Evolutionary conservation across 768 basidiomycete genomes (phyloP).

Genomic region (Kwoniella botswanensis): DNA sequence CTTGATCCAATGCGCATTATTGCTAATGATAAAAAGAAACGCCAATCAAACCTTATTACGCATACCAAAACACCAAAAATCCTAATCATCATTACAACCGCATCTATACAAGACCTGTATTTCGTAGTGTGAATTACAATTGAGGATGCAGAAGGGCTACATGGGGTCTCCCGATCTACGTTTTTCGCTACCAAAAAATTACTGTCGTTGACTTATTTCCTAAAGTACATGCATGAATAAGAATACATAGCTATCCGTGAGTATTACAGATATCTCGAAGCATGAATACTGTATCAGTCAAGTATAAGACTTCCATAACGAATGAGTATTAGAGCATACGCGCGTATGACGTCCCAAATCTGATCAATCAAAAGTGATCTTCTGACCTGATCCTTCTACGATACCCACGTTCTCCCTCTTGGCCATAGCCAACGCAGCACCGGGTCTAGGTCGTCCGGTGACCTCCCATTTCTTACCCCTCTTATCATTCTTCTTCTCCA

Average conservation of each 20-base stretch:
- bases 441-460: slow-evolving; percentile 58
- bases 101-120: too few relatives aligned
- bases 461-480: slow-evolving; percentile 58
- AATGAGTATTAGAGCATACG: too few relatives aligned
- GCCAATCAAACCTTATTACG: background rate
- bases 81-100: slow-evolving; percentile 3
- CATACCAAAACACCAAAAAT: background rate
- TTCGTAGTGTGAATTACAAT: background rate
- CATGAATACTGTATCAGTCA: too few relatives aligned
- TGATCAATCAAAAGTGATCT: slow-evolving; percentile 61
- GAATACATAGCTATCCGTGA: too few relatives aligned
- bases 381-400: slow-evolving; percentile 58
- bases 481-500: slow-evolving; percentile 32
- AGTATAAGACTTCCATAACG: too few relatives aligned
- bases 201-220: too few relatives aligned
- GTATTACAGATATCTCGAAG: too few relatives aligned
- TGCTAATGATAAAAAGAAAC: background rate
- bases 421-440: slow-evolving; percentile 61
- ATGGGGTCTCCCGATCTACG: slow-evolving; percentile 11
- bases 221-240: too few relatives aligned
- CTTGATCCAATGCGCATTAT: background rate
- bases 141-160: background rate
- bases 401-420: slow-evolving; percentile 61
- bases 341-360: background rate
- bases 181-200: too few relatives aligned